These are phyloP conservation scores for Lepidopterella palustris DNA, from an alignment of 495 filamentous ascomycete species.

Conservation along the genomic window DNA sequence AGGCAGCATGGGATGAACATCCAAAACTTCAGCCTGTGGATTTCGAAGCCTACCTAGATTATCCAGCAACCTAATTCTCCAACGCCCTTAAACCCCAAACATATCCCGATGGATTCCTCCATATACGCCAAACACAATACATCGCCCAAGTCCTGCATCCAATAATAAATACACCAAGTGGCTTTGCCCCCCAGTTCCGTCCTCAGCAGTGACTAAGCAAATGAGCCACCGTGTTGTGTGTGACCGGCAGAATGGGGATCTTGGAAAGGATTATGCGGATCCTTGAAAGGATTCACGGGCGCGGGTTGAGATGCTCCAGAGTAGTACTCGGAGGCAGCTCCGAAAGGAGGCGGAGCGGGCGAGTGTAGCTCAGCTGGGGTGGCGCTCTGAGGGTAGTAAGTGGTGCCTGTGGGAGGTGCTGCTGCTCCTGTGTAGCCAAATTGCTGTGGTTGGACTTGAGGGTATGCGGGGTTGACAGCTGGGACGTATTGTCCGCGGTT, in stretches of 20 bases:
- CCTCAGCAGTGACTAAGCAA: background rate
- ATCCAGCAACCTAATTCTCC: too few species aligned
- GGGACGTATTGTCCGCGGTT: conserved; percentile 18
- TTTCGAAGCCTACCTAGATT: too few species aligned
- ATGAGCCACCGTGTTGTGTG: background rate
- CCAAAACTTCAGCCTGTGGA: too few species aligned
- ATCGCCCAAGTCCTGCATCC: background rate
- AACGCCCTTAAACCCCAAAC: too few species aligned
- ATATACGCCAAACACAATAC: too few species aligned
- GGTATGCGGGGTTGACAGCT: conserved; percentile 13
- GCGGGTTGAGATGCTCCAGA: background rate
- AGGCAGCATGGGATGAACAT: too few species aligned
- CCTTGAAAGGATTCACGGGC: background rate
- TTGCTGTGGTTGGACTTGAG: background rate
- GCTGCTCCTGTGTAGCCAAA: background rate
- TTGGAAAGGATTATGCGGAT: background rate
- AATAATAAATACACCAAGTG: too few species aligned
- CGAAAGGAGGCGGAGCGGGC: background rate
- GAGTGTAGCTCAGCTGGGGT: background rate
- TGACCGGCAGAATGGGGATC: background rate
- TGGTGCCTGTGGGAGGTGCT: background rate
- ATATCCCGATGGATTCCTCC: too few species aligned
- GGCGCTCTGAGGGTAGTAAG: background rate
- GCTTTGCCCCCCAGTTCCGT: too few species aligned
- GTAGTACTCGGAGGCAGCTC: background rate